Base-by-base conservation (phyloP, 1,284 basidiomycete species). In the Stereum hirsutum region DNA sequence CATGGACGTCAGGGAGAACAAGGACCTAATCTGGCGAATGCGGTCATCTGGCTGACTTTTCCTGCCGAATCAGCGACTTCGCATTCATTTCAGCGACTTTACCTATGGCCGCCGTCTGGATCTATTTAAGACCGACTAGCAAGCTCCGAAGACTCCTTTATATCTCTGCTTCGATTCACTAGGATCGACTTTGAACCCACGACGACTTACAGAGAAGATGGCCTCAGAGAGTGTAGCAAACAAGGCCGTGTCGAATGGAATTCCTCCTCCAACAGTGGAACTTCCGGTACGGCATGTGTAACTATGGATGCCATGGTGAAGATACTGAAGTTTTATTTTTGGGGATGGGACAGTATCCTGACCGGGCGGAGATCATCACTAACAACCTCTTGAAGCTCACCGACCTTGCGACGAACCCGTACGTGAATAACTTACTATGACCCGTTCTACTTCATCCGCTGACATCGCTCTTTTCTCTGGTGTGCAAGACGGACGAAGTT, bases 301-400 rank as follows among this genome's bases (percentile, higher is more conserved):
- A 5, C 26, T 21, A 21, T 35, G 1, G 8, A n/a, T 26, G 41
- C 21, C n/a, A 5, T 17, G 20, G 32, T 15, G 6, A 19, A 12
- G 14, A 15, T 26, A 20, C 15, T 31, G 7, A 33, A 17, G 12
- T 25, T 17, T 24, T 14, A 5, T 23, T 14, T 20, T 20, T 17
- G 21, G n/a, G 11, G 14, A 6, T 33, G n/a, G n/a, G n/a, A n/a
- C 7, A 76, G 72, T 63, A 68, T 28, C 74, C 75, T 30, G 68
- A 75, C 47, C 63, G 54, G 20, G 63, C 72, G 10, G 76, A 78
- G 32, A 67, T 65, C 45, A 72, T 82, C 51, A 82, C 79, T 0
- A 63, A 64, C 25, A 81, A 80, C 52, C 52, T 76, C 27, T 54
- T 71, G 41, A 68, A 70, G 44, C 61, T 79, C 28, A 59, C 70